phyloP scores from a whole-genome alignment of 129 eudicot species.

The Artemisia tridentata region DNA sequence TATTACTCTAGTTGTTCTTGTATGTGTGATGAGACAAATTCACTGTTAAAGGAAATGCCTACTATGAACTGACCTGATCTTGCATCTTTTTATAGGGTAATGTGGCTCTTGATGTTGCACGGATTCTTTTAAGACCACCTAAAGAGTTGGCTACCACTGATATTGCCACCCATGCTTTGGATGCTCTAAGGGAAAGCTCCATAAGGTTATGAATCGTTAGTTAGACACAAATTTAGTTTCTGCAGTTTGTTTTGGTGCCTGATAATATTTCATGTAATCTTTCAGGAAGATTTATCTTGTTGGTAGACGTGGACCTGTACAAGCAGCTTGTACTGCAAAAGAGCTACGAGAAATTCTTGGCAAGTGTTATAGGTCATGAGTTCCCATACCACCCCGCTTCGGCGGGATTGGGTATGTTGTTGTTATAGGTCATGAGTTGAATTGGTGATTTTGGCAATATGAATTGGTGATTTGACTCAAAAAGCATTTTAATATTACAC shows the following conservation, averaged over 20 bases:
- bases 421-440: no score
- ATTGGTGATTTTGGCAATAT: no score
- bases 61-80: neutral
- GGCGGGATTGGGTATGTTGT: no score
- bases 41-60: neutral
- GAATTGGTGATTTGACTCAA: no score
- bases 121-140: conserved; percentile 76
- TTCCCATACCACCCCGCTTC: neutral
- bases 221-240: neutral
- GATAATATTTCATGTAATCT: conserved; percentile 12
- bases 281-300: conserved; percentile 89
- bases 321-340: conserved; percentile 98
- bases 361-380: conserved; percentile 19
- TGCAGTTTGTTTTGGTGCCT: conserved; percentile 10
- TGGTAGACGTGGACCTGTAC: conserved; percentile 96
- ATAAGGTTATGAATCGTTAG: conserved; percentile 51
- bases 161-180: conserved; percentile 70
- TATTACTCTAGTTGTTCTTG: neutral
- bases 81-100: conserved; percentile 59
- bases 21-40: neutral
- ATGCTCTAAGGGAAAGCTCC: conserved; percentile 66
- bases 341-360: conserved; percentile 90
- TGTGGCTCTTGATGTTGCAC: conserved; percentile 95
- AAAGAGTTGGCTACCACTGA: conserved; percentile 76
- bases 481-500: no score